A percentile compares a stretch with the other conserved stretches of the same genome.
These are phyloP conservation scores for Cajanus cajan DNA, from an alignment of 306 rosid genomes.

Conservation along the genomic window DNA sequence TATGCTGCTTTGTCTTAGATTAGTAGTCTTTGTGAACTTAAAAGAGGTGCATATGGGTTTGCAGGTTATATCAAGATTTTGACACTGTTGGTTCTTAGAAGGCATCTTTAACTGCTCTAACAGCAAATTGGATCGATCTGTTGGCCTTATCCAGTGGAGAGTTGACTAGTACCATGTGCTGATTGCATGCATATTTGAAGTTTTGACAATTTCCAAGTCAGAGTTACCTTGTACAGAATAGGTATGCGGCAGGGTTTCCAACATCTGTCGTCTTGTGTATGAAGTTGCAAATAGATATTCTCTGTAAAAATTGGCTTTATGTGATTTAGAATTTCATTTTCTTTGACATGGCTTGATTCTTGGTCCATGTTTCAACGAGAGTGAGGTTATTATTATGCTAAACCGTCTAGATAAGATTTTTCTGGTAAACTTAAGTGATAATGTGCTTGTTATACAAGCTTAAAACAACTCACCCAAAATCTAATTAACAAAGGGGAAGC, in stretches of 20 bases:
- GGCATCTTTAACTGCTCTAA: not conserved
- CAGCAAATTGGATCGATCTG: not conserved
- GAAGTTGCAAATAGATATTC: conserved; percentile 6
- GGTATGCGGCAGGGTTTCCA: conserved; percentile 25
- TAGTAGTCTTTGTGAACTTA: not conserved
- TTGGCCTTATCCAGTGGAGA: conserved; percentile 6
- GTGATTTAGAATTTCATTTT: conserved; percentile 12
- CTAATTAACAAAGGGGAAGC: not conserved
- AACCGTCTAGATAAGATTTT: conserved; percentile 15
- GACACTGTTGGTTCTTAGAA: conserved; percentile 13
- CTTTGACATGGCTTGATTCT: not conserved
- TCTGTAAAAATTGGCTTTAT: not conserved
- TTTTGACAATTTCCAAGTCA: conserved; percentile 1
- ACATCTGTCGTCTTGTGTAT: conserved; percentile 12
- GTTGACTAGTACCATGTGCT: conserved; percentile 13
- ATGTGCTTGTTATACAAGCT: not conserved
- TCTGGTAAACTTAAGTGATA: not conserved
- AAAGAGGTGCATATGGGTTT: conserved; percentile 20
- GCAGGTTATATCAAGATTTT: conserved; percentile 46
- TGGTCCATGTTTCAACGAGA: not conserved
- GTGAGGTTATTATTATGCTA: conserved; percentile 18
- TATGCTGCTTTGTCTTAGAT: not conserved
- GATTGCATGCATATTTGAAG: not conserved
- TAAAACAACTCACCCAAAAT: not conserved
- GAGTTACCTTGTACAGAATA: conserved; percentile 19